phyloP scores from a whole-genome alignment of 495 filamentous ascomycete genomes.

The Lasiosphaeris hirsuta region DNA sequence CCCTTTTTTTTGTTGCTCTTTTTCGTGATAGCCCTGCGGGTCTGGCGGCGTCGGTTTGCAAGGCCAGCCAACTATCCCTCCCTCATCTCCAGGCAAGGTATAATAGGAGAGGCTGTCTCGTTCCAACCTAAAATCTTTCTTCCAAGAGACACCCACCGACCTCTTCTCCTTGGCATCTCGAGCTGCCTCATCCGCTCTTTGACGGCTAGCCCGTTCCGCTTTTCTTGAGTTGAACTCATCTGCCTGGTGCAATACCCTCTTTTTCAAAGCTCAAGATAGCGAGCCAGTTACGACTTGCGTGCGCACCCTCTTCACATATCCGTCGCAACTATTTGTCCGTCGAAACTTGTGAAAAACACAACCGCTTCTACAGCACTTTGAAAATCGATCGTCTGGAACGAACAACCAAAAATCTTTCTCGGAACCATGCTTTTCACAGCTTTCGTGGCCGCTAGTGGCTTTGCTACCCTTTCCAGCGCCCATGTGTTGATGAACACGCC shows the following conservation, averaged over 20 bases:
- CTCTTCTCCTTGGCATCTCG: constrained; percentile 13
- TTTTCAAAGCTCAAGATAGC: constrained; percentile 26
- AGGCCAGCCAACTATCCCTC: constrained; percentile 8
- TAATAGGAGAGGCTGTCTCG: constrained; percentile 25
- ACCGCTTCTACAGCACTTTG: constrained; percentile 13
- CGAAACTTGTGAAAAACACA: neutral
- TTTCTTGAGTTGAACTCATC: constrained; percentile 24
- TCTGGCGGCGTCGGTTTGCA: constrained; percentile 15
- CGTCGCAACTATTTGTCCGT: neutral
- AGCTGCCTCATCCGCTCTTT: constrained; percentile 35
- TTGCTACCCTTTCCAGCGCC: constrained; percentile 52
- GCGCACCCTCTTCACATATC: constrained; percentile 6
- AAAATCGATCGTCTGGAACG: constrained; percentile 37
- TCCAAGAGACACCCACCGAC: constrained; percentile 2
- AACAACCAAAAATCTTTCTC: constrained; percentile 7
- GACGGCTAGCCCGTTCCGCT: constrained; percentile 35
- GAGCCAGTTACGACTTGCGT: constrained; percentile 15
- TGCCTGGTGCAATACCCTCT: constrained; percentile 42
- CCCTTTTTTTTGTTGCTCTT: constrained; percentile 18
- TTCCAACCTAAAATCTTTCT: constrained; percentile 5
- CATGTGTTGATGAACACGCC: constrained; percentile 75
- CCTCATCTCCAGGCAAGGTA: constrained; percentile 21
- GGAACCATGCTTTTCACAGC: constrained; percentile 40
- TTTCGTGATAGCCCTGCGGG: constrained; percentile 16
- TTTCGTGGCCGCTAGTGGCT: constrained; percentile 26